Evolutionary conservation across 2,329 filamentous ascomycete genomes (phyloP).

Genomic region (Corynespora cassiicola): DNA sequence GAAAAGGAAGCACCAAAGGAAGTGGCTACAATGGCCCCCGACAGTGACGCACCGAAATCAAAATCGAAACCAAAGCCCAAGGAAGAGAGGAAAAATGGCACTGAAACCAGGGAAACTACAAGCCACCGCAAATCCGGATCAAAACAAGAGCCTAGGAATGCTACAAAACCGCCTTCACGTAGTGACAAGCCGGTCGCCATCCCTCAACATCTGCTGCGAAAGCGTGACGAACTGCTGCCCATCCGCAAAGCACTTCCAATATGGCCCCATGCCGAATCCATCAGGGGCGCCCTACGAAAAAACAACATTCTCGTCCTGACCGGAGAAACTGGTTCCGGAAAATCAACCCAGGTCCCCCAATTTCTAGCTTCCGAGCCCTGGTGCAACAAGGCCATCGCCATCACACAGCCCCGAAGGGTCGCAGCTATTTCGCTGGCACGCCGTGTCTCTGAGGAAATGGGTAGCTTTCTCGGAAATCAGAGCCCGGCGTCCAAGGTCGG

Average conservation of each 20-base stretch:
- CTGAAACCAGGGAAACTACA: background rate
- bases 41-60: background rate
- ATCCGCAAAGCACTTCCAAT: conserved; percentile 77
- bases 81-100: conserved; percentile 6
- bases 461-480: conserved; percentile 65
- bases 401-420: conserved; percentile 92
- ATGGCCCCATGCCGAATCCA: conserved; percentile 74
- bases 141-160: background rate
- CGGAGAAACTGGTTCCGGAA: conserved; percentile 95
- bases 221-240: conserved; percentile 55
- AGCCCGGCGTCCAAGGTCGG: conserved; percentile 74
- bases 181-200: too few relatives aligned
- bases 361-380: conserved; percentile 81
- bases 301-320: conserved; percentile 83
- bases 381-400: conserved; percentile 81
- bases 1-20: background rate
- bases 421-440: conserved; percentile 90
- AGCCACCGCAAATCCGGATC: background rate
- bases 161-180: too few relatives aligned
- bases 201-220: conserved; percentile 43
- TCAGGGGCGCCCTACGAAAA: conserved; percentile 66
- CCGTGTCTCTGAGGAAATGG: conserved; percentile 85
- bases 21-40: too few relatives aligned
- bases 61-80: background rate
- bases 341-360: conserved; percentile 95